phyloP scores from a whole-genome alignment of 306 rosid genomes.

The Medicago arabica region DNA sequence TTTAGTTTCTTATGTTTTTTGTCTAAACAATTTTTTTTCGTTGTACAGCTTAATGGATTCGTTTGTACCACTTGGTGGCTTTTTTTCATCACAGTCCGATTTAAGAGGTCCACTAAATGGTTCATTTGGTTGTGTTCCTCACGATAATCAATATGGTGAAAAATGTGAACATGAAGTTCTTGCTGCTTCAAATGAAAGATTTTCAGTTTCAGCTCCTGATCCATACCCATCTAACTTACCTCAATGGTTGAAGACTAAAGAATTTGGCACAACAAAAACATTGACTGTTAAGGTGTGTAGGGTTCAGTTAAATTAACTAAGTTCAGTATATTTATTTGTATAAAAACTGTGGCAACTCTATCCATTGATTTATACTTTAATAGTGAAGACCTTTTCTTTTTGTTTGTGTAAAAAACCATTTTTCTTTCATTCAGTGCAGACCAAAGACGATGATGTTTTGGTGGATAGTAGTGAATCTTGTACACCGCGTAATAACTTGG shows the following conservation, averaged over 20 bases:
- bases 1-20: slow-evolving; percentile 25
- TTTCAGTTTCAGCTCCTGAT: slow-evolving; percentile 54
- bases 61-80: slow-evolving; percentile 95
- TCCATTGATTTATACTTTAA: too few relatives aligned
- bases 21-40: slow-evolving; percentile 22
- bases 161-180: slow-evolving; percentile 62
- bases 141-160: slow-evolving; percentile 54
- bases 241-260: slow-evolving; percentile 74
- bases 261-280: slow-evolving; percentile 50
- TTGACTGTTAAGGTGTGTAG: slow-evolving; percentile 74
- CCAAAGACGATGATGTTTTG: slow-evolving; percentile 75
- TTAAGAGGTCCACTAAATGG: slow-evolving; percentile 55
- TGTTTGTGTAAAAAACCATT: slow-evolving; percentile 67
- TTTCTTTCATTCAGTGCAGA: slow-evolving; percentile 92
- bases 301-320: slow-evolving; percentile 32
- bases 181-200: slow-evolving; percentile 54
- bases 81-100: slow-evolving; percentile 88
- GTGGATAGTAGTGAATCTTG: slow-evolving; percentile 57
- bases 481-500: slow-evolving; percentile 55
- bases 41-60: slow-evolving; percentile 91
- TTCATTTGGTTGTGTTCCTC: slow-evolving; percentile 56
- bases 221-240: slow-evolving; percentile 65
- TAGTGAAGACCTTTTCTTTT: slow-evolving; percentile 34
- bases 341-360: background rate
- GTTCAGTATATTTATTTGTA: slow-evolving; percentile 17